Conservation (phyloP, 768 basidiomycete species). For the Tephrocybe sp. region DNA sequence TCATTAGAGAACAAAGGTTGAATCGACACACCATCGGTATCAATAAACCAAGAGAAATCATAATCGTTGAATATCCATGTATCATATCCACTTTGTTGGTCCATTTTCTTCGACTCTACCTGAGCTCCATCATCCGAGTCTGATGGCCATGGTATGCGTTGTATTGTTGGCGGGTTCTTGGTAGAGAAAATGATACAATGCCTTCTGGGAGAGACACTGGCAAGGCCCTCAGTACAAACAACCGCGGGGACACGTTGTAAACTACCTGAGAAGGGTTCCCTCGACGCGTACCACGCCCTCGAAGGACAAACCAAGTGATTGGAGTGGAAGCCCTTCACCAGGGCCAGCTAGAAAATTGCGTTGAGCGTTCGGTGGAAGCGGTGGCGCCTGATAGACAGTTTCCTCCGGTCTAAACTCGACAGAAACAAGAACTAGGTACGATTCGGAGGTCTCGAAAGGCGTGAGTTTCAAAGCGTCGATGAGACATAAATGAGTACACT, state of each 20-base stretch:
- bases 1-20: neutral
- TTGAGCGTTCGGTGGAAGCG: conserved; percentile 53
- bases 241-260: conserved; percentile 12
- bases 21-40: conserved; percentile 56
- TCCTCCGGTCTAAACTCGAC: conserved; percentile 58
- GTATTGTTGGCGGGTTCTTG: conserved; percentile 67
- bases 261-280: conserved; percentile 69
- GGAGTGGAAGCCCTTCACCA: conserved; percentile 73
- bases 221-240: neutral
- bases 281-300: conserved; percentile 83
- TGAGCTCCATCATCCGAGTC: conserved; percentile 35
- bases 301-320: conserved; percentile 65
- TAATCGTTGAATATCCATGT: conserved; percentile 69
- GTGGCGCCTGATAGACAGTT: conserved; percentile 51
- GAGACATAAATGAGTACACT: conserved; percentile 20
- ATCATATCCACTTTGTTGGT: conserved; percentile 48
- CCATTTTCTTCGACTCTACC: conserved; percentile 29
- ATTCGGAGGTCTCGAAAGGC: conserved; percentile 68
- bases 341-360: conserved; percentile 74
- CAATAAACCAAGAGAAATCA: conserved; percentile 73
- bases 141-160: conserved; percentile 82
- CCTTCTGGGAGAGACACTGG: conserved; percentile 73
- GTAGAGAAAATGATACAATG: conserved; percentile 74
- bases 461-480: neutral
- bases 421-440: conserved; percentile 73